Conservation (phyloP, 1,284 basidiomycete genomes). For the Melampsora americana region DNA sequence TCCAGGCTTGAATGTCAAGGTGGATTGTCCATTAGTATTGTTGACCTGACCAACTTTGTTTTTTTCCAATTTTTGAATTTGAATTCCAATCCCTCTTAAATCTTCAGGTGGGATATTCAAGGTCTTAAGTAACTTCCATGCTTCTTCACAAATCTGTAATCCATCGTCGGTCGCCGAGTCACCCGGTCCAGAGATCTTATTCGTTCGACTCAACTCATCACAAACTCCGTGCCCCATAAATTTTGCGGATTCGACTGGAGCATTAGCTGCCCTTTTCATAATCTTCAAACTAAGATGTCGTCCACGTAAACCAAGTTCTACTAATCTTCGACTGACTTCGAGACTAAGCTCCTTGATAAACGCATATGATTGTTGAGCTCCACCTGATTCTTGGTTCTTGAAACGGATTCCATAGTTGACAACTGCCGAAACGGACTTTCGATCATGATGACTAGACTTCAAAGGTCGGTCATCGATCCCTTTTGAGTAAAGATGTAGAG, state of each 20-base stretch:
- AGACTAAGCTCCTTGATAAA: constrained; percentile 72
- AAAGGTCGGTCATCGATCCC: neutral
- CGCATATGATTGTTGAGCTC: constrained; percentile 60
- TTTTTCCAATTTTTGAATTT: constrained; percentile 81
- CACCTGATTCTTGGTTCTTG: constrained; percentile 65
- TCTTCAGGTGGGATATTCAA: constrained; percentile 78
- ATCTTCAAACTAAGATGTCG: constrained; percentile 76
- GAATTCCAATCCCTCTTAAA: constrained; percentile 86
- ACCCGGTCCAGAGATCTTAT: constrained; percentile 60
- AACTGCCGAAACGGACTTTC: constrained; percentile 49
- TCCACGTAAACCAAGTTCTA: constrained; percentile 67
- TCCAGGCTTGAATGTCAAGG: constrained; percentile 11
- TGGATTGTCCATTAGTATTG: constrained; percentile 39
- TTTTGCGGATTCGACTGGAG: constrained; percentile 91
- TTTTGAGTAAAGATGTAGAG: constrained; percentile 16
- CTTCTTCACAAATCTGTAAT: constrained; percentile 69
- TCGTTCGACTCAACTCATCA: constrained; percentile 74
- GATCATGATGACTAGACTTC: constrained; percentile 26
- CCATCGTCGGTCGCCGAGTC: constrained; percentile 72
- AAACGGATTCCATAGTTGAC: constrained; percentile 83
- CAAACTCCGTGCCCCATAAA: constrained; percentile 91
- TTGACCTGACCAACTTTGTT: constrained; percentile 44
- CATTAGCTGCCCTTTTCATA: constrained; percentile 78
- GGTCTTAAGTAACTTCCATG: constrained; percentile 70
- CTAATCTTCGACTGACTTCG: constrained; percentile 71